Evolutionary conservation across 2,329 filamentous ascomycete genomes (phyloP).

Genomic region (Trichothecium sympodiale): DNA sequence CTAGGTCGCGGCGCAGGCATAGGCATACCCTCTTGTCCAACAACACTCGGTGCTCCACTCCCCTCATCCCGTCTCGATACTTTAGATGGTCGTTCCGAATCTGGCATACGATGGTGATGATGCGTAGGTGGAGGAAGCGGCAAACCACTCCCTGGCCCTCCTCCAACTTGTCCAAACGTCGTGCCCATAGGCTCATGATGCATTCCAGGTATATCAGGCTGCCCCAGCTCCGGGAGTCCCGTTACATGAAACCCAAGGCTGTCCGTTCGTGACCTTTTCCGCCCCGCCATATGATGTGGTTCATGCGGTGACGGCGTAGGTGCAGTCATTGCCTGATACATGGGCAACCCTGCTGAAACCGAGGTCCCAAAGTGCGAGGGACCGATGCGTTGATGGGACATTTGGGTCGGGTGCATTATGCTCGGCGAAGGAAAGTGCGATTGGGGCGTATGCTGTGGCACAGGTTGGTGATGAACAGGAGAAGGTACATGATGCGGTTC

Average conservation of each 20-base stretch:
- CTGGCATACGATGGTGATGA: slow-evolving; percentile 72
- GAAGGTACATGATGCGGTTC: slow-evolving; percentile 35
- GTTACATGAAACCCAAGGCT: slow-evolving; percentile 46
- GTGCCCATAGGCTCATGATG: slow-evolving; percentile 41
- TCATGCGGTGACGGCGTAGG: slow-evolving; percentile 20
- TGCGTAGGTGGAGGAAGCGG: slow-evolving; percentile 46
- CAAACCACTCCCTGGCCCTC: slow-evolving; percentile 12
- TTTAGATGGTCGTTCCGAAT: slow-evolving; percentile 59
- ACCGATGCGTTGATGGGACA: slow-evolving; percentile 40
- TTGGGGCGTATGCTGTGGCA: slow-evolving; percentile 3
- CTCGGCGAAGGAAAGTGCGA: slow-evolving; percentile 3
- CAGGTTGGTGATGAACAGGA: too few species aligned
- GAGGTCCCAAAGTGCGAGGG: slow-evolving; percentile 41
- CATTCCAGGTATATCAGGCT: slow-evolving; percentile 44
- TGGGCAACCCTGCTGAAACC: slow-evolving; percentile 36
- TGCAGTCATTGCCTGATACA: slow-evolving; percentile 39
- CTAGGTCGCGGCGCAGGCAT: slow-evolving; percentile 67
- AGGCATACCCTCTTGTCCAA: slow-evolving; percentile 82
- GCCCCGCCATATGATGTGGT: slow-evolving; percentile 19
- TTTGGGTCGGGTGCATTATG: slow-evolving; percentile 43
- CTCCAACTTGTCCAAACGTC: slow-evolving; percentile 35
- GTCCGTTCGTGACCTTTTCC: slow-evolving; percentile 46
- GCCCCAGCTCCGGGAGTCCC: slow-evolving; percentile 40
- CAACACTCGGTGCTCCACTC: slow-evolving; percentile 66
- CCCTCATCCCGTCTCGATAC: slow-evolving; percentile 50